These are phyloP conservation scores for Mrakia blollopis DNA, from an alignment of 768 basidiomycete genomes.

Conservation along the genomic window DNA sequence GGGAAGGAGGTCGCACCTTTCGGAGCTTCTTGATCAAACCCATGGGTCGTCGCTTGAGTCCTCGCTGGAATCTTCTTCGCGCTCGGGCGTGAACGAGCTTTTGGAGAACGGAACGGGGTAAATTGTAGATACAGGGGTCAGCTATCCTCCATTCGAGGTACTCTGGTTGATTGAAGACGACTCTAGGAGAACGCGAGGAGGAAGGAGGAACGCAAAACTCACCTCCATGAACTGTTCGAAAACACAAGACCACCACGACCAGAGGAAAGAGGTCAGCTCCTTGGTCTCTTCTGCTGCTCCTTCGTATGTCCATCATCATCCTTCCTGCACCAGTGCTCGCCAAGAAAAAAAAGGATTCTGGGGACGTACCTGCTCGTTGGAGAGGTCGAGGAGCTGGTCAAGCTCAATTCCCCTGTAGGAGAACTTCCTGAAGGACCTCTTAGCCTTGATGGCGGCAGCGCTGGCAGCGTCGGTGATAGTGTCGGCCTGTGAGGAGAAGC, in stretches of 20 bases:
- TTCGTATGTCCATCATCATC: background rate
- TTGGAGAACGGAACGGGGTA: conserved; percentile 15
- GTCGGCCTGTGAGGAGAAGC: conserved; percentile 56
- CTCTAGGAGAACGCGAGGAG: background rate
- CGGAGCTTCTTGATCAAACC: conserved; percentile 99
- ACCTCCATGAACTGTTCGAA: conserved; percentile 68
- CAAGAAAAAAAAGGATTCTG: background rate
- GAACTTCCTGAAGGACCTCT: conserved; percentile 97
- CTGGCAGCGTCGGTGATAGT: conserved; percentile 82
- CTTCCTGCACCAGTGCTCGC: too few relatives aligned
- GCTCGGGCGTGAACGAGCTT: conserved; percentile 98
- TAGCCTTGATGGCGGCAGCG: conserved; percentile 98
- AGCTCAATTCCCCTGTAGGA: conserved; percentile 97
- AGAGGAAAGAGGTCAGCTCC: background rate
- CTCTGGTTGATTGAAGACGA: background rate
- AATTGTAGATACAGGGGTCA: background rate
- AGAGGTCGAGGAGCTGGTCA: conserved; percentile 93
- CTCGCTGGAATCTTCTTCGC: conserved; percentile 96
- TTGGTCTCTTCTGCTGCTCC: background rate
- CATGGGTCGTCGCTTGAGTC: conserved; percentile 97
- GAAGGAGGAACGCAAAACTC: conserved; percentile 41
- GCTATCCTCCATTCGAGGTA: conserved; percentile 6
- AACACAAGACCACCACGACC: background rate
- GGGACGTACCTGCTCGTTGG: conserved; percentile 58
- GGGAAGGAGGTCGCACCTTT: conserved; percentile 49